Evolutionary conservation across 345 rosid species (phyloP), one percentile per base, ranked within the genome.

Genomic region (Lepidium aucheri): DNA sequence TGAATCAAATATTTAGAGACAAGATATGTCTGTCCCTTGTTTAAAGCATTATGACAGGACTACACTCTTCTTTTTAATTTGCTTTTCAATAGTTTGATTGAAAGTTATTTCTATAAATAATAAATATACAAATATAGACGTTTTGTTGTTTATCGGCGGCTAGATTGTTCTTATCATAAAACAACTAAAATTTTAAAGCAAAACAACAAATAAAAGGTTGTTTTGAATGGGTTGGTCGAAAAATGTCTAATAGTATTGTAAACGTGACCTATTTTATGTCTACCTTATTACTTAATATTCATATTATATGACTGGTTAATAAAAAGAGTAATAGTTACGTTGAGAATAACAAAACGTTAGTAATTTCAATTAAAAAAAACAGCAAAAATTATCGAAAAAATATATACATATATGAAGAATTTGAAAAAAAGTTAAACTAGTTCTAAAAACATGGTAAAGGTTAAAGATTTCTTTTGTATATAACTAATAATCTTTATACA

Each of bases 11-110:
- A 42, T 57, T 34, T 51, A 69, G 62, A 30, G 45, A 43, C 17
- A 54, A 61, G 16, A 30, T 56, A 75, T 43, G 77, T 56, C 74
- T 81, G 82, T 75, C 81, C 51, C 75, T 45, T 68, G 76, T 52
- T 73, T 30, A 68, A 81, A 65, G 73, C 42, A 9, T 61, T 69
- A 13, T 63, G 73, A 72, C 62, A 22, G 59, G 75, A 82, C 68
- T 73, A 68, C 69, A 57, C 74, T 53, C 42, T 60, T 46, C 18
- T 22, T 7, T 63, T 22, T 26, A 26, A 26, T 26, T 33, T 38
- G 38, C 52, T 55, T 54, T 58, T 18, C 39, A 28, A 38, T 35
- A 52, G 34, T 41, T 34, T 74, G 58, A 52, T 72, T 52, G 41
- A 39, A 14, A 68, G 20, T 20, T 20, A 20, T 20, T 20, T 20